Evolutionary conservation across 176 grass and related monocot species (phyloP), one percentile per base, ranked within the genome.

Genomic region (Chloris gayana): DNA sequence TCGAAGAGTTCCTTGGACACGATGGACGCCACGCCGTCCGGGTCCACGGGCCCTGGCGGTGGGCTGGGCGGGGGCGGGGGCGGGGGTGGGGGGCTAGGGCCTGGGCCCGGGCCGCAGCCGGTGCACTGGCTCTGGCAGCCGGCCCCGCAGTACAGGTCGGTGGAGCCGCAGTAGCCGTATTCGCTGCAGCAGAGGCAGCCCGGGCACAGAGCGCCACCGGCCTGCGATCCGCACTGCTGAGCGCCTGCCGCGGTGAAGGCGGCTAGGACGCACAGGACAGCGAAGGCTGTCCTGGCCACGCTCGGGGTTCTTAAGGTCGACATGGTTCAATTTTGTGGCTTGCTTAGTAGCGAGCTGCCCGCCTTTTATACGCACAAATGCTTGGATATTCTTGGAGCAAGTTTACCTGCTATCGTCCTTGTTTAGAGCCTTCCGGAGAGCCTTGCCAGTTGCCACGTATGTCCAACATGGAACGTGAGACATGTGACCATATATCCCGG

Each of bases 141-240:
- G 5, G 0, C 0, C 32, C 42, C 26, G 69, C 84, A 87, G 84
- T 90, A 82, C 1, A 1, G 21, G 2, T 14, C 0, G 10, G 81
- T 85, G 81, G 57, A 33, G 54, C 89, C 89, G 70, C 85, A 91
- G 10, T 14, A 91, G 10, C 89, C 89, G 3, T 4, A 87, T 0
- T 25, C 13, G 89, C 89, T 91, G 81, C 89, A 91, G 77, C 89
- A 91, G 35, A 84, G 89, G 46, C 76, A 64, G 71, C 64, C 44
- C 49, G 81, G 66, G 85, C 89, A 91, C 13, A 30, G 0, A 6
- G 71, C 56, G 3, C 88, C 84, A 14, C 80, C 84, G 25, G 88
- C 88, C 54, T 91, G 80, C 5, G 25, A 7, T 1, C 88, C 88
- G 84, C 88, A 91, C 49, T 87, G 77, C 72, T 83, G 18, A 11